These are phyloP conservation scores for Penicillium brevicompactum DNA, from an alignment of 2,329 filamentous ascomycete genomes.

Conservation along the genomic window DNA sequence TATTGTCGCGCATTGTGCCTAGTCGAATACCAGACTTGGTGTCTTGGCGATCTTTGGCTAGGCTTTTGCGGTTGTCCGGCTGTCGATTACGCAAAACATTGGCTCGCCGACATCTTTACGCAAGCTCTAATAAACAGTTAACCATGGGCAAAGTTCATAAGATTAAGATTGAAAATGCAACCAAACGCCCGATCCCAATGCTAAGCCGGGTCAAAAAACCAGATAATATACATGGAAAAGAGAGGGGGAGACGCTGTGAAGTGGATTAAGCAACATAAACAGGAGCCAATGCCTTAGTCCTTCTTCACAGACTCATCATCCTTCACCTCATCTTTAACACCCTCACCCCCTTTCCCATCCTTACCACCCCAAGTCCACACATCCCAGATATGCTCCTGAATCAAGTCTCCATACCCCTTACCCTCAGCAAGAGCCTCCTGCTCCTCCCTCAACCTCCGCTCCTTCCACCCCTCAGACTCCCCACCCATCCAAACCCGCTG, in stretches of 20 bases:
- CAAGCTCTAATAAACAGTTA: too few relatives aligned
- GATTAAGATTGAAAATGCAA: neutral
- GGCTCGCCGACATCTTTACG: neutral
- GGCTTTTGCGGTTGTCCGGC: too few relatives aligned
- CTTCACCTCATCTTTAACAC: slow-evolving; percentile 23
- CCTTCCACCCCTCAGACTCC: slow-evolving; percentile 48
- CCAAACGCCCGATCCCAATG: slow-evolving; percentile 23
- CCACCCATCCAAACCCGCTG: slow-evolving; percentile 44
- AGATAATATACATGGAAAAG: slow-evolving; percentile 15
- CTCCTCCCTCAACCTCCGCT: slow-evolving; percentile 44
- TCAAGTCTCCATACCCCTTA: slow-evolving; percentile 49
- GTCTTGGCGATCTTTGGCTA: too few relatives aligned
- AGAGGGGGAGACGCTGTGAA: slow-evolving; percentile 4
- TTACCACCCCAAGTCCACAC: slow-evolving; percentile 46
- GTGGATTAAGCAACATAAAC: neutral
- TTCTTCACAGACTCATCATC: slow-evolving; percentile 9
- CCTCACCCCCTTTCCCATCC: slow-evolving; percentile 18
- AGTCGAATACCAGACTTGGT: too few relatives aligned
- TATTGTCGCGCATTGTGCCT: too few relatives aligned
- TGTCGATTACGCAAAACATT: neutral
- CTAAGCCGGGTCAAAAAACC: slow-evolving; percentile 11
- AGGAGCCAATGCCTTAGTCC: neutral
- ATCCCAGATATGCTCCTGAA: slow-evolving; percentile 50
- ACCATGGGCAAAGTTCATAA: neutral
- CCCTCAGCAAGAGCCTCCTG: slow-evolving; percentile 45